Base-by-base conservation (phyloP, 345 rosid genomes). In the Ceriops decandra region DNA sequence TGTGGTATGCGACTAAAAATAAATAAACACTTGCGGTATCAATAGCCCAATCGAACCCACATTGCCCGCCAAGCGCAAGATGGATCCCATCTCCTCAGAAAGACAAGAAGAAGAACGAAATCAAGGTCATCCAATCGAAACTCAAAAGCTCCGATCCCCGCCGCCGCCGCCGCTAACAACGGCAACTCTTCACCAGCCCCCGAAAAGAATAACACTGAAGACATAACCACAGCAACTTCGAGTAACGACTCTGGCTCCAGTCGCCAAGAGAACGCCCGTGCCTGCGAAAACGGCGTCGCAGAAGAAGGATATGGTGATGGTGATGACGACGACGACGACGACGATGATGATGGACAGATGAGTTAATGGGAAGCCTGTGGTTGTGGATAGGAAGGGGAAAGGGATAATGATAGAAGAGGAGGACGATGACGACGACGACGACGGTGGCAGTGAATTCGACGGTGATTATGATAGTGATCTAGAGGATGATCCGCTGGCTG, bases 401-500 rank as follows among this genome's bases (percentile, higher is more conserved):
- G 80, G 80, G 61, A 80, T 66, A 62, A 60, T 72, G 81, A 64
- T 30, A 62, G 81, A 67, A 51, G 86, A 80, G 20, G 89, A 84
- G 0, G 79, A 67, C 0, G 86, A 78, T 28, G 88, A 64, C 49
- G 52, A n/a, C 57, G 58, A 52, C 24, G 57, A 54, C 28, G 16
- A 54, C 2, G 85, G 76, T 11, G 83, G 71, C 24, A 67, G 67
- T 63, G 84, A 78, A 67, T 80, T 82, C 7, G 85, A 75, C 1
- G 84, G 71, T n/a, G 89, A 76, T 26, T 73, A 74, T 53, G 64
- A 26, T 28, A 84, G 86, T 65, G 93, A 91, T 70, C 79, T 83
- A 61, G 88, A 95, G 6, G 97, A 95, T 27, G 97, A 95, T 85
- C 96, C 97, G 4, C 74, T 95, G 72, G 90, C 97, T 8, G 99